phyloP scores from a whole-genome alignment of 768 basidiomycete genomes.

The Boletus patriciae region DNA sequence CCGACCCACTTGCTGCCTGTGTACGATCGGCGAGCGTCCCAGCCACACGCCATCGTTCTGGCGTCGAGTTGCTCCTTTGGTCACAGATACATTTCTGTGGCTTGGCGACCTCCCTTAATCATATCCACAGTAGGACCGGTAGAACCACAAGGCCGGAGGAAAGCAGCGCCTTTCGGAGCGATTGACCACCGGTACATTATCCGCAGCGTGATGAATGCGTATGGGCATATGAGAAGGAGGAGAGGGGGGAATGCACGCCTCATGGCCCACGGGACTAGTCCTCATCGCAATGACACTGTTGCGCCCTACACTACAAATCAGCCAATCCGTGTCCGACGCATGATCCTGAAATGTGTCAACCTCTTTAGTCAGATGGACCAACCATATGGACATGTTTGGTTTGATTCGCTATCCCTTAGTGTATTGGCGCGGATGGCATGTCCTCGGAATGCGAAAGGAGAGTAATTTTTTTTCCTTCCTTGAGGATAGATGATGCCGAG shows the following conservation, averaged over 20 bases:
- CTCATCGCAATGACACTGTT: slow-evolving; percentile 9
- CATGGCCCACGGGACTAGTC: slow-evolving; percentile 7
- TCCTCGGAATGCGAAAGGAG: slow-evolving; percentile 21
- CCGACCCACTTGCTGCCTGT: neutral
- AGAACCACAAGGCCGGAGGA: neutral
- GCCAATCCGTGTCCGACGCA: slow-evolving; percentile 5
- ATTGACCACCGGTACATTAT: neutral
- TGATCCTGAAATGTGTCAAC: slow-evolving; percentile 20
- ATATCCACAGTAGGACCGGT: slow-evolving; percentile 3
- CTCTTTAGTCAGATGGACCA: slow-evolving; percentile 10
- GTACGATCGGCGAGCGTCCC: neutral
- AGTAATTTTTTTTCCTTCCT: neutral
- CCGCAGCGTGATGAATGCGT: slow-evolving; percentile 1
- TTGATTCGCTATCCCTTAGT: slow-evolving; percentile 5
- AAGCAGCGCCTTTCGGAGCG: neutral
- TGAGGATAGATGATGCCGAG: neutral
- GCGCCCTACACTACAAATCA: slow-evolving; percentile 12
- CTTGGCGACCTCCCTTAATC: slow-evolving; percentile 4
- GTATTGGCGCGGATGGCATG: neutral
- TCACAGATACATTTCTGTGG: slow-evolving; percentile 16
- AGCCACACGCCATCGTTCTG: neutral
- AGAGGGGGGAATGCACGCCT: neutral
- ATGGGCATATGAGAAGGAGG: neutral
- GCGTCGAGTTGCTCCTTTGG: slow-evolving; percentile 2
- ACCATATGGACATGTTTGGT: neutral